Percentiles rank a stretch among this genome's conserved stretches.
phyloP scores from a whole-genome alignment of 164 flowering plant genomes.

The Vitis cinerea region DNA sequence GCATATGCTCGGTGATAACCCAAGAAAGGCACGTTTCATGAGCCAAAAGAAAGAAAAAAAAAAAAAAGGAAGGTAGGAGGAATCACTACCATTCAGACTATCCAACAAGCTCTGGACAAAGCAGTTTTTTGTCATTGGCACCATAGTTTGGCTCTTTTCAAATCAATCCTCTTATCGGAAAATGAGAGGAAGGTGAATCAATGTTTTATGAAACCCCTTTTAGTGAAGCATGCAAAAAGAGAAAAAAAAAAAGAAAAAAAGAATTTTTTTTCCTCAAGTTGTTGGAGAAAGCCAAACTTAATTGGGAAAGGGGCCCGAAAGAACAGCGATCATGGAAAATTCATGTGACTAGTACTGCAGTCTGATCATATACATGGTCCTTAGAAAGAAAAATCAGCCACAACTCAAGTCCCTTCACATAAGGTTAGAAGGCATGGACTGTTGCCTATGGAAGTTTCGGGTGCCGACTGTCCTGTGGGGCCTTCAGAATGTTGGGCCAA shows the following conservation, averaged over 20 bases:
- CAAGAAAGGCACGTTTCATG: not conserved
- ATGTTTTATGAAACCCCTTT: too few relatives aligned
- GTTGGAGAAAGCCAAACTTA: not conserved
- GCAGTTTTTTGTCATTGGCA: too few relatives aligned
- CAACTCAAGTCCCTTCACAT: constrained; percentile 1
- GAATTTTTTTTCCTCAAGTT: not conserved
- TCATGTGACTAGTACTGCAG: not conserved
- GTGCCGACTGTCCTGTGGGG: constrained; percentile 19
- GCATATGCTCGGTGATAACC: constrained; percentile 2
- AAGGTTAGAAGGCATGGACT: not conserved
- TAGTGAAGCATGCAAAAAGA: too few relatives aligned
- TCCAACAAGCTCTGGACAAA: too few relatives aligned
- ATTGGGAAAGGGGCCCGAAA: not conserved
- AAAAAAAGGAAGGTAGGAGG: not conserved
- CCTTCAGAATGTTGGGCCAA: constrained; percentile 19
- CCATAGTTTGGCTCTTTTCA: too few relatives aligned
- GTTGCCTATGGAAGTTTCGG: constrained; percentile 17
- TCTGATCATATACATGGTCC: not conserved
- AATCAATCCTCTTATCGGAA: too few relatives aligned
- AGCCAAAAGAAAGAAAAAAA: not conserved
- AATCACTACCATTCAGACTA: too few relatives aligned
- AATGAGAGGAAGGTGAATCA: too few relatives aligned
- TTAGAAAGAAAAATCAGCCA: not conserved
- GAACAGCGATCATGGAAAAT: not conserved
- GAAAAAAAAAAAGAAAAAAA: too few relatives aligned